phyloP scores from a whole-genome alignment of 1,139 yeast species.

The Wickerhamomyces sp. region DNA sequence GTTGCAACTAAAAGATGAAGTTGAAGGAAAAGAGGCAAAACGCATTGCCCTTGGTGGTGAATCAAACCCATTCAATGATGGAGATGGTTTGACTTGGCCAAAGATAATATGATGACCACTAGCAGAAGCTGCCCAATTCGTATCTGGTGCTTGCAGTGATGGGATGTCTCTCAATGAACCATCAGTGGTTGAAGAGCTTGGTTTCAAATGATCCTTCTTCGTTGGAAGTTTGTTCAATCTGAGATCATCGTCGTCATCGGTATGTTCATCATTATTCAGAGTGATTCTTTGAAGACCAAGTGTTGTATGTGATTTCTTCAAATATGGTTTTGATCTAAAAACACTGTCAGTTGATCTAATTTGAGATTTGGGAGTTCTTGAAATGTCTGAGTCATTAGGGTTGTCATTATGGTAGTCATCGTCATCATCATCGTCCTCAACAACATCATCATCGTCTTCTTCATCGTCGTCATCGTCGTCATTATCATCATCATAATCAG shows the following conservation, averaged over 20 bases:
- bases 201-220: conserved; percentile 14
- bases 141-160: conserved; percentile 34
- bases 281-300: conserved; percentile 28
- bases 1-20: conserved; percentile 60
- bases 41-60: conserved; percentile 10
- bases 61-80: conserved; percentile 2
- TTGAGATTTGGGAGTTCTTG: conserved; percentile 20
- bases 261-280: conserved; percentile 8
- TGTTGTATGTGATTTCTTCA: conserved; percentile 30
- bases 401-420: conserved; percentile 20
- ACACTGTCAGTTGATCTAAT: conserved; percentile 14
- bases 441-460: conserved; percentile 15
- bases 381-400: conserved; percentile 5
- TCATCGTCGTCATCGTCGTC: background rate
- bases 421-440: conserved; percentile 13
- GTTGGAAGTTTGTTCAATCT: conserved; percentile 9
- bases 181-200: conserved; percentile 11
- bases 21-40: conserved; percentile 16
- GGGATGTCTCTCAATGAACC: conserved; percentile 28
- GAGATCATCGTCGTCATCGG: conserved; percentile 3
- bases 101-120: conserved; percentile 30
- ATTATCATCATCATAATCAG: conserved; percentile 1
- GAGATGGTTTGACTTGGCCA: conserved; percentile 18
- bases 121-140: conserved; percentile 34
- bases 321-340: conserved; percentile 17